Base-by-base conservation (phyloP, 495 filamentous ascomycete genomes). In the Trypethelium eluteriae region DNA sequence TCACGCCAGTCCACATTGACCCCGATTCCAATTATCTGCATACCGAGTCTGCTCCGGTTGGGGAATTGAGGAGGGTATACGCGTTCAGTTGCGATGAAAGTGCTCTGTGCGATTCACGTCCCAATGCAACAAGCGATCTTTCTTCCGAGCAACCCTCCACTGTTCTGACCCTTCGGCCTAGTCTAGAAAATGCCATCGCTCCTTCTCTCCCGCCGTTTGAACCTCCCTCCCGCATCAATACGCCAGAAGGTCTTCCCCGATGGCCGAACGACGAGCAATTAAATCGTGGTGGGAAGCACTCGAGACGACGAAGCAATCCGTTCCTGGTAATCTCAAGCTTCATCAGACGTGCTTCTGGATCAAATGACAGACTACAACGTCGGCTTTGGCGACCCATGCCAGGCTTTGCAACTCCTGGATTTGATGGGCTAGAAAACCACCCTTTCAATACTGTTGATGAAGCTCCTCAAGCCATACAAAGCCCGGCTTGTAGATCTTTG, bases 21-120 rank as follows among this genome's bases (percentile, higher is more conserved):
- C 41, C 39, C 35, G 36, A 49, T 9, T 65, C 63, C 16, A 46
- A 49, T 16, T 65, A 65, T 34, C 25, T 65, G n/a, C 63, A 65
- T 50, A 49, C 41, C 18, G 46, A 46, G 16, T 4, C 44, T 7
- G 18, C 16, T 9, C 41, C 41, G 3, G 38, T 35, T 18, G 46
- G 38, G 5, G 47, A 56, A 56, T 6, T 16, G 16, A 12, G 44
- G 16, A 46, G 63, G 18, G 4, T 18, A 38, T 38, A 39, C 9
- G 41, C 63, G 9, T 56, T 65, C 44, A 65, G 63, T 39, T 46
- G 53, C 18, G 47, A 65, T 35, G 63, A 65, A 18, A 39, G 41
- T n/a, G 44, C 7, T 38, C 18, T 65, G 35, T 12, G 34, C 34
- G 44, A 7, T 10, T 14, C 25, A 3, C 18, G 36, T 18, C 32